Conservation (phyloP, 495 filamentous ascomycete species). For the Parmelia sp. region DNA sequence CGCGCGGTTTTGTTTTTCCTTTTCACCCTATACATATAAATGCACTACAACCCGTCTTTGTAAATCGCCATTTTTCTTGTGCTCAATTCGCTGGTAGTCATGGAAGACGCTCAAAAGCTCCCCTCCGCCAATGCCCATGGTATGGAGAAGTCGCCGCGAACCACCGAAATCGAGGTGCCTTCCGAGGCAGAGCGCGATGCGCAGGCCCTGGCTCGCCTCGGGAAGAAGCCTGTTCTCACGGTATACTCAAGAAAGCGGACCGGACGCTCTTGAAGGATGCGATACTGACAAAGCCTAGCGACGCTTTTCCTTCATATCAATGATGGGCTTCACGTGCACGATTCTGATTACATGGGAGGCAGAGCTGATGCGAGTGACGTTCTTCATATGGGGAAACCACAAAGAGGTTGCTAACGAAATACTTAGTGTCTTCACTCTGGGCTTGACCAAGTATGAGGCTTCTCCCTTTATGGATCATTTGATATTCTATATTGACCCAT, state of each 20-base stretch:
- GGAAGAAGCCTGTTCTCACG: slow-evolving; percentile 46
- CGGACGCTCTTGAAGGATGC: neutral
- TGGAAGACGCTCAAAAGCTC: neutral
- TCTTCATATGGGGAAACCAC: neutral
- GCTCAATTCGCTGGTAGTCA: neutral
- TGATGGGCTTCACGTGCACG: slow-evolving; percentile 46
- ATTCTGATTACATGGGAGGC: slow-evolving; percentile 47
- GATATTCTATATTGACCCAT: slow-evolving; percentile 8
- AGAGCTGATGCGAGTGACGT: slow-evolving; percentile 12
- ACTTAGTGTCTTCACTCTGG: neutral
- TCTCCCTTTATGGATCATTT: neutral
- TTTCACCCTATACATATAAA: too few species aligned
- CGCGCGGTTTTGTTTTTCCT: too few species aligned
- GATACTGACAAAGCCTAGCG: slow-evolving; percentile 30
- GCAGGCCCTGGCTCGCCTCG: slow-evolving; percentile 39
- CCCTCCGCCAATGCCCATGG: neutral
- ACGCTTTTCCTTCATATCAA: slow-evolving; percentile 45
- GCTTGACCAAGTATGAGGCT: neutral
- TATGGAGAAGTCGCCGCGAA: neutral
- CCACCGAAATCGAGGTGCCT: slow-evolving; percentile 8
- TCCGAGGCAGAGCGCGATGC: slow-evolving; percentile 31
- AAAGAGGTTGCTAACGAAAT: neutral
- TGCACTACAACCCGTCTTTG: too few species aligned
- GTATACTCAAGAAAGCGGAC: slow-evolving; percentile 15
- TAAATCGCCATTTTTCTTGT: too few species aligned